Conservation (phyloP, 352 stramenopile genomes). For the Aphanomyces stellatus region DNA sequence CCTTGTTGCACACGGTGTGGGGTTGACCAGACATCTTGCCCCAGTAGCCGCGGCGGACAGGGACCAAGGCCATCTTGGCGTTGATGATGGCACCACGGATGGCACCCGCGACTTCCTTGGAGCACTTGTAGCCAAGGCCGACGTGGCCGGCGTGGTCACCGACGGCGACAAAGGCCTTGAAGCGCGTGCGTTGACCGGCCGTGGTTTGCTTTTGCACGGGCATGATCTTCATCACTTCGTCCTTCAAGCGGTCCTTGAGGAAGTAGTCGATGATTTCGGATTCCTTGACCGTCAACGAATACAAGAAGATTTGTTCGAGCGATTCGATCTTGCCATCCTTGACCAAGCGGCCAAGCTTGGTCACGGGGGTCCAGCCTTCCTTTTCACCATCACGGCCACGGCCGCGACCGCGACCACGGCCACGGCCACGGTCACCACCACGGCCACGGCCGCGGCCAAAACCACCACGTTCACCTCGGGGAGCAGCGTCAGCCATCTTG, state of each 20-base stretch:
- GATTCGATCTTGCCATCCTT: slow-evolving; percentile 99
- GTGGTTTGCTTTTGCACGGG: slow-evolving; percentile 99
- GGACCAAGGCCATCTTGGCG: slow-evolving; percentile 98
- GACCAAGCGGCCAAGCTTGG: slow-evolving; percentile 99
- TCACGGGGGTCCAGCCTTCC: slow-evolving; percentile 98
- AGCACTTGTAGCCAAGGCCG: slow-evolving; percentile 98
- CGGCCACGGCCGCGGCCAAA: slow-evolving; percentile 89
- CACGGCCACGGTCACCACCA: slow-evolving; percentile 67
- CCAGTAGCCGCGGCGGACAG: slow-evolving; percentile 99
- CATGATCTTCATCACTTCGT: slow-evolving; percentile 99
- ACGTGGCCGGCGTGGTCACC: slow-evolving; percentile 98
- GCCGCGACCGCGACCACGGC: slow-evolving; percentile 77
- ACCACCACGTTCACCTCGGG: slow-evolving; percentile 83
- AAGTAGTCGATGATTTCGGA: slow-evolving; percentile 99
- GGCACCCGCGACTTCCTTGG: slow-evolving; percentile 98
- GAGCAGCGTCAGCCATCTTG: slow-evolving; percentile 68
- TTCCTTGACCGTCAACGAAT: slow-evolving; percentile 99
- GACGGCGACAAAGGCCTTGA: slow-evolving; percentile 99
- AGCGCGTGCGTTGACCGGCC: slow-evolving; percentile 98
- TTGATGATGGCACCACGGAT: slow-evolving; percentile 99
- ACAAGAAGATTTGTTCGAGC: slow-evolving; percentile 99
- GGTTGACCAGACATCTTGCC: slow-evolving; percentile 90
- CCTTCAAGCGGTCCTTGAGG: slow-evolving; percentile 96
- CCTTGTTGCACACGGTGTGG: slow-evolving; percentile 98
- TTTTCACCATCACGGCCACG: slow-evolving; percentile 86